phyloP scores from a whole-genome alignment of 305 asterid species.

The Withania somnifera region DNA sequence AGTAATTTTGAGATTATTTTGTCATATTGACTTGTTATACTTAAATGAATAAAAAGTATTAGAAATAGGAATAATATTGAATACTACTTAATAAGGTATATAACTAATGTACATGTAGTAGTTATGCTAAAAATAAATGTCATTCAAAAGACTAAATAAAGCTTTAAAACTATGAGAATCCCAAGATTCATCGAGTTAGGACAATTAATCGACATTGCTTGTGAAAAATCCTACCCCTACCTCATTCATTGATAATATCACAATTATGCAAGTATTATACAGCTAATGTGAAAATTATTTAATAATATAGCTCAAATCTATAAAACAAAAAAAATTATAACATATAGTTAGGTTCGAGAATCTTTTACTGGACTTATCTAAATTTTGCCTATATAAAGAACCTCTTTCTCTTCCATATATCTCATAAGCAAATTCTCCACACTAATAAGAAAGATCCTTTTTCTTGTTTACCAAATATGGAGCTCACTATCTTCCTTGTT shows the following conservation, averaged over 20 bases:
- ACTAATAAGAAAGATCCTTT: not conserved
- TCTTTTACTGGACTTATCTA: not conserved
- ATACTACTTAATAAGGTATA: too few relatives aligned
- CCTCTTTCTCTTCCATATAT: not conserved
- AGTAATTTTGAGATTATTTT: too few relatives aligned
- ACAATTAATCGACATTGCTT: not conserved
- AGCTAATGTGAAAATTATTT: not conserved
- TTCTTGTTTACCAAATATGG: constrained; percentile 1
- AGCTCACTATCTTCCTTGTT: constrained; percentile 17
- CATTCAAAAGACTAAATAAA: too few relatives aligned
- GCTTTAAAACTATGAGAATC: too few relatives aligned
- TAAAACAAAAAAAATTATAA: not conserved
- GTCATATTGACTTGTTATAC: too few relatives aligned
- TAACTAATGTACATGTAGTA: too few relatives aligned
- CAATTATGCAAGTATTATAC: not conserved
- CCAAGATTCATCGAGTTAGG: too few relatives aligned
- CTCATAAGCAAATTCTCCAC: not conserved
- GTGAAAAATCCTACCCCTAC: not conserved
- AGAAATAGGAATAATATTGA: too few relatives aligned
- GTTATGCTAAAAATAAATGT: too few relatives aligned
- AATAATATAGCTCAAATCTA: too few relatives aligned
- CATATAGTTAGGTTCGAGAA: not conserved
- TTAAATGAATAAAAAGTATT: too few relatives aligned
- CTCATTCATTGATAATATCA: not conserved
- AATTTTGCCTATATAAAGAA: not conserved